phyloP scores from a whole-genome alignment of 75 land plant species.

The Selaginella moellendorffii region DNA sequence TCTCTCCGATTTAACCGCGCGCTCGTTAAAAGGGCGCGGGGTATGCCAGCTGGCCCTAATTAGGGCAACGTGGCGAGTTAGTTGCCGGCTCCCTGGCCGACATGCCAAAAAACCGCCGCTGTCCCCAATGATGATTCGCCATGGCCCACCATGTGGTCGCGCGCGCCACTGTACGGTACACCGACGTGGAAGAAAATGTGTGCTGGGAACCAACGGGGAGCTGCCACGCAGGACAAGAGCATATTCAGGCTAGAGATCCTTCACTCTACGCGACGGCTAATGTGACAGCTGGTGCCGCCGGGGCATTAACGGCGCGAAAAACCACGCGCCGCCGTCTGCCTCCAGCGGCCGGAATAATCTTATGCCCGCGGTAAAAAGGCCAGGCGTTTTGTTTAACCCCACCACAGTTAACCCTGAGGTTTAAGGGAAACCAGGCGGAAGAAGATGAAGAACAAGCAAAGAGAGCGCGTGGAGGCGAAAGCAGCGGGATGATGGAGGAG shows the following conservation, averaged over 20 bases:
- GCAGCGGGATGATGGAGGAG: background rate
- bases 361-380: background rate
- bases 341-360: background rate
- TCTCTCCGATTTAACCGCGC: background rate
- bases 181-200: too few species aligned
- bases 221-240: too few species aligned
- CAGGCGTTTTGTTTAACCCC: background rate
- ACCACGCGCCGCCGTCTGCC: background rate
- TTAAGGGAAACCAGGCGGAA: background rate
- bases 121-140: background rate
- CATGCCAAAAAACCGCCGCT: background rate
- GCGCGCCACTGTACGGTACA: background rate
- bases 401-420: background rate
- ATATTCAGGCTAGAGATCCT: too few species aligned
- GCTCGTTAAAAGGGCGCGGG: background rate
- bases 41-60: background rate
- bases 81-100: slow-evolving; percentile 1
- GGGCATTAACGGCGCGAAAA: background rate
- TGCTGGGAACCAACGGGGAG: too few species aligned
- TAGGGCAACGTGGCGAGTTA: background rate
- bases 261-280: too few species aligned
- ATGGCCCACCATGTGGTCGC: background rate
- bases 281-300: slow-evolving; percentile 2
- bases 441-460: too few species aligned
- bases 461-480: background rate